Evolutionary conservation across 176 grass and related monocot genomes (phyloP).

Genomic region (Urochloa ruziziensis): DNA sequence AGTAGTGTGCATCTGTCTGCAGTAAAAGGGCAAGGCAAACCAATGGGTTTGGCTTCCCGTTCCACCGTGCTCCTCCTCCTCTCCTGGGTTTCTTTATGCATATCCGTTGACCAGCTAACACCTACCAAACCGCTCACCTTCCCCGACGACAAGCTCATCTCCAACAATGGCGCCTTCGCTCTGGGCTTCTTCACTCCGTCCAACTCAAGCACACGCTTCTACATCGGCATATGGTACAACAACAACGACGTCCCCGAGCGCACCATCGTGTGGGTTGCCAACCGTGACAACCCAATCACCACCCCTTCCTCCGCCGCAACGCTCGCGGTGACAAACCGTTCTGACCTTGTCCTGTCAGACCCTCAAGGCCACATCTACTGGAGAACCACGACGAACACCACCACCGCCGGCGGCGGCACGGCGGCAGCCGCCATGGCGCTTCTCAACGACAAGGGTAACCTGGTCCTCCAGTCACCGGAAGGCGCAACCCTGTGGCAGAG

Average conservation of each 20-base stretch:
- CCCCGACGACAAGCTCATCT: neutral
- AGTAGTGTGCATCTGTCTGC: neutral
- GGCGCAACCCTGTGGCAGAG: neutral
- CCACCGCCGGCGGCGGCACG: no score
- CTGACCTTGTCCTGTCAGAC: neutral
- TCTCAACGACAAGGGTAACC: slow-evolving; percentile 12
- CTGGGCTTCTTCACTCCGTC: neutral
- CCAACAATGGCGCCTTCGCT: neutral
- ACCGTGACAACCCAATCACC: neutral
- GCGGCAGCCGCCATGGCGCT: neutral
- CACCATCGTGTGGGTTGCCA: neutral
- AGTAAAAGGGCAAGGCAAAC: neutral
- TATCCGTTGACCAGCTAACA: neutral
- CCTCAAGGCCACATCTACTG: neutral
- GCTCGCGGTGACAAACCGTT: neutral
- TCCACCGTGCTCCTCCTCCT: neutral
- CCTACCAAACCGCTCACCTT: neutral
- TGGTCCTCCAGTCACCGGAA: neutral
- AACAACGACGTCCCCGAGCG: neutral
- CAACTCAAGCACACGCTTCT: neutral
- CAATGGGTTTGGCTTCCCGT: neutral
- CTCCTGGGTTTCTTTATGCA: neutral
- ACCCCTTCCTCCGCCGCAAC: neutral
- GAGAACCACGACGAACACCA: neutral
- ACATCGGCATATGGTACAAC: slow-evolving; percentile 4